phyloP scores from a whole-genome alignment of 345 rosid genomes.

The Citropsis articulata region DNA sequence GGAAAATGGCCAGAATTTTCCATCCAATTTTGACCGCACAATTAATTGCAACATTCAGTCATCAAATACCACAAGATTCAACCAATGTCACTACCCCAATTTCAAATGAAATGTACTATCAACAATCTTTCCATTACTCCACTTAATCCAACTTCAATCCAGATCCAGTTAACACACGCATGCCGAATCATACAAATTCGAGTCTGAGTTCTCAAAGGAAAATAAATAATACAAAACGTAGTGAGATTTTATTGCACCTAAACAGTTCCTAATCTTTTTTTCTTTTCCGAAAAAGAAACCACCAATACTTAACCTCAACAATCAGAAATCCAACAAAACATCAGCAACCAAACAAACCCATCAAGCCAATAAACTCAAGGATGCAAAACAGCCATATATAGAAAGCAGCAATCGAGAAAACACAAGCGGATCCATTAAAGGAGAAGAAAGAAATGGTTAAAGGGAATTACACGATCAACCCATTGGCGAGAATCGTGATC shows the following conservation, averaged over 20 bases:
- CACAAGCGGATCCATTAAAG: too few species aligned
- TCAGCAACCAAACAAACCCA: not conserved
- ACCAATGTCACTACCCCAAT: not conserved
- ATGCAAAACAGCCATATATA: not conserved
- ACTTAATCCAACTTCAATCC: not conserved
- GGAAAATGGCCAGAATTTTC: not conserved
- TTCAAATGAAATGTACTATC: not conserved
- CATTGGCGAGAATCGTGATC: conserved; percentile 69
- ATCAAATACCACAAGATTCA: conserved; percentile 1
- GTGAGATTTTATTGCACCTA: not conserved
- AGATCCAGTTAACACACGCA: not conserved
- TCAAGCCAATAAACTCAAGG: not conserved
- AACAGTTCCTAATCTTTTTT: not conserved
- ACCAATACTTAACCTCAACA: not conserved
- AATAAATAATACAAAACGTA: not conserved
- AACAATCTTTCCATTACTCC: not conserved
- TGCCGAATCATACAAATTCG: not conserved
- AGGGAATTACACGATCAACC: conserved; percentile 57
- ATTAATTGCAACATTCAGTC: not conserved
- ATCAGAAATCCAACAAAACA: not conserved
- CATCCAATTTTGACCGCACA: not conserved
- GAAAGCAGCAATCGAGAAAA: not conserved
- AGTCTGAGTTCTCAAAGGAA: not conserved
- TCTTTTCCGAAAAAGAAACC: not conserved
- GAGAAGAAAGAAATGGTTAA: not conserved